phyloP scores from a whole-genome alignment of 2,329 filamentous ascomycete genomes.

The Beauveria pseudobassiana region DNA sequence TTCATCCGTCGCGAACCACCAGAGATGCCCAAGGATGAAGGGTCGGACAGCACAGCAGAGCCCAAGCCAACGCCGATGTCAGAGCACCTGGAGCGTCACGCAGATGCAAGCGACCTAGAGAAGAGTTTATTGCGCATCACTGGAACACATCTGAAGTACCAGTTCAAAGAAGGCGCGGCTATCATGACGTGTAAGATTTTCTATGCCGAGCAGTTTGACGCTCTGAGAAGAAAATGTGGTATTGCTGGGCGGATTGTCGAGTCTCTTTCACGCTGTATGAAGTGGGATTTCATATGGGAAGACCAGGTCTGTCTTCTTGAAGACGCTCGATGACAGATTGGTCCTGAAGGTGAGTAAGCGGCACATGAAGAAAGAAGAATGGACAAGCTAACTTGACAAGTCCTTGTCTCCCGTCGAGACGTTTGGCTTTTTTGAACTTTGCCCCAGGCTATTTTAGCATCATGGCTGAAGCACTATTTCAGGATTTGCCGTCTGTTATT shows the following conservation, averaged over 20 bases:
- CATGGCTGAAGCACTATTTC: slow-evolving; percentile 93
- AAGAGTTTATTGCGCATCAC: slow-evolving; percentile 76
- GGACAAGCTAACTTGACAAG: slow-evolving; percentile 33
- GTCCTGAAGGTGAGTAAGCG: slow-evolving; percentile 60
- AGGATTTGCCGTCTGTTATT: slow-evolving; percentile 90
- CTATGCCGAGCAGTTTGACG: slow-evolving; percentile 96
- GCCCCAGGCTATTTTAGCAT: slow-evolving; percentile 96
- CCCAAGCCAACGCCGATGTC: slow-evolving; percentile 24
- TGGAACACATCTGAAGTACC: slow-evolving; percentile 91
- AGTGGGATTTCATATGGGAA: slow-evolving; percentile 98
- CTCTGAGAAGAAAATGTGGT: slow-evolving; percentile 84
- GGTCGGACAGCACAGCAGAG: slow-evolving; percentile 21
- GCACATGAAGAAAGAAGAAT: slow-evolving; percentile 12
- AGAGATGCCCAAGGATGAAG: slow-evolving; percentile 31
- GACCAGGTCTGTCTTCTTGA: slow-evolving; percentile 94
- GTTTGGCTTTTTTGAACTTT: slow-evolving; percentile 86
- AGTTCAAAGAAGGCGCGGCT: slow-evolving; percentile 88
- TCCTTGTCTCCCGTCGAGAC: slow-evolving; percentile 87
- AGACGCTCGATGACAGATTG: slow-evolving; percentile 89
- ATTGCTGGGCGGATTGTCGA: slow-evolving; percentile 91
- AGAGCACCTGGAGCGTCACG: slow-evolving; percentile 31
- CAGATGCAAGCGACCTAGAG: slow-evolving; percentile 69
- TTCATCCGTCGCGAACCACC: slow-evolving; percentile 52
- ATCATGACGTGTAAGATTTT: slow-evolving; percentile 98
- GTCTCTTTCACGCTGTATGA: slow-evolving; percentile 87